Evolutionary conservation across 352 stramenopile species (phyloP), one percentile per base, ranked within the genome.

Genomic region (Pythium pyrilobum): DNA sequence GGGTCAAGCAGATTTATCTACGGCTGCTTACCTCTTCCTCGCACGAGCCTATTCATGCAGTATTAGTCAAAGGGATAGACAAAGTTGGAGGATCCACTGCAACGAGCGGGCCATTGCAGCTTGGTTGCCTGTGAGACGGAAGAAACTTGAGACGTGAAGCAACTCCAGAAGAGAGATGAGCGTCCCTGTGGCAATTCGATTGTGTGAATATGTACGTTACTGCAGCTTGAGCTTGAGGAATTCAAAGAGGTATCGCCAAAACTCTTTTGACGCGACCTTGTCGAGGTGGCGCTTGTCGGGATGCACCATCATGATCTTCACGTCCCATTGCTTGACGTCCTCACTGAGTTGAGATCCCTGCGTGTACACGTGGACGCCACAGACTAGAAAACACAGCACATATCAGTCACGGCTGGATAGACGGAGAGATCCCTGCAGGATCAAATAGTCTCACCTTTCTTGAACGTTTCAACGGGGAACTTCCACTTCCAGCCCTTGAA

Each of bases 401-500:
- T 20, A 37, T 13, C 21, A 62, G 3, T 10, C 16, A 39, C 5
- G 11, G 33, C 51, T 2, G 28, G 20, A 20, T 1, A 31, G 8
- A 4, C 25, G 7, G 62, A 12, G 50, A 39, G 32, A 32, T 51
- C 29, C 2, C 28, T 43, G 7, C n/a, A 20, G 34, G n/a, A 25
- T 21, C 3, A 10, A 25, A 5, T 40, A 8, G 6, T 23, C 45
- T 8, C 38, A 95, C 86, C 83, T 76, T 93, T 87, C 70, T 96
- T 93, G 64, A 97, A 96, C 5, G 96, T 71, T 54, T 95, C 83
- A 4, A 96, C 69, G 15, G 89, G 89, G 59, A 96, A 94, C 41
- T 92, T 89, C 77, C 81, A 96, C 67, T 96, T 91, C 89, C 89
- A 97, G 12, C 87, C 89, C 74, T 96, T 96, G 56, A 97, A 97